phyloP scores from a whole-genome alignment of 176 grass and related monocot genomes.

The Carex myosuroides region DNA sequence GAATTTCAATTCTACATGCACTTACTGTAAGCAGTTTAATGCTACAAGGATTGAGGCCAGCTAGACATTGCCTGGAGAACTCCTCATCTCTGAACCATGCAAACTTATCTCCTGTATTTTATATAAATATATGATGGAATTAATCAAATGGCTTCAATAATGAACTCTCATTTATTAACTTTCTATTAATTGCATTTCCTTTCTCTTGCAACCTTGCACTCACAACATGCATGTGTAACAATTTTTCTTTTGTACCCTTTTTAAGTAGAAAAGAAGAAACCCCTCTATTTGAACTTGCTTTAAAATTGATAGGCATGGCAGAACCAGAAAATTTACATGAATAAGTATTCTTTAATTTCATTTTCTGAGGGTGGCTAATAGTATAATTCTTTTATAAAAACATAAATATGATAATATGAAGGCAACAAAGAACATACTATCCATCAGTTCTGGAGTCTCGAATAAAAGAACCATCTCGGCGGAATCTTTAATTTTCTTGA shows the following conservation, averaged over 20 bases:
- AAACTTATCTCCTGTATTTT: constrained; percentile 66
- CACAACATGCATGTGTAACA: background rate
- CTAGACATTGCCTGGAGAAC: constrained; percentile 63
- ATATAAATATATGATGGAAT: background rate
- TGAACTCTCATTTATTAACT: background rate
- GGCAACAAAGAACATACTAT: constrained; percentile 28
- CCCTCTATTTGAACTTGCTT: no score
- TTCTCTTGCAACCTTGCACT: background rate
- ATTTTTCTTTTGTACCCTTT: background rate
- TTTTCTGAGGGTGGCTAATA: no score
- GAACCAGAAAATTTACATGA: no score
- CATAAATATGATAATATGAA: background rate
- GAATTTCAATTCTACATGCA: background rate
- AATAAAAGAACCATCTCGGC: constrained; percentile 61
- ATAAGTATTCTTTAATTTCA: no score
- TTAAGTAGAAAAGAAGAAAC: background rate
- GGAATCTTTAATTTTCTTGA: constrained; percentile 39
- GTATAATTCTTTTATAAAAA: no score
- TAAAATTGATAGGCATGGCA: no score
- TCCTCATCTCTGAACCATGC: constrained; percentile 78
- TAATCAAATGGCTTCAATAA: background rate
- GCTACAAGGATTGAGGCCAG: constrained; percentile 58
- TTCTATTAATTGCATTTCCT: no score
- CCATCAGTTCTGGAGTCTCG: constrained; percentile 58
- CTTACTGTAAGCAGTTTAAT: constrained; percentile 61